Evolutionary conservation across 306 rosid genomes (phyloP), one percentile per base, ranked within the genome.

Genomic region (Quercus aquifolioides): DNA sequence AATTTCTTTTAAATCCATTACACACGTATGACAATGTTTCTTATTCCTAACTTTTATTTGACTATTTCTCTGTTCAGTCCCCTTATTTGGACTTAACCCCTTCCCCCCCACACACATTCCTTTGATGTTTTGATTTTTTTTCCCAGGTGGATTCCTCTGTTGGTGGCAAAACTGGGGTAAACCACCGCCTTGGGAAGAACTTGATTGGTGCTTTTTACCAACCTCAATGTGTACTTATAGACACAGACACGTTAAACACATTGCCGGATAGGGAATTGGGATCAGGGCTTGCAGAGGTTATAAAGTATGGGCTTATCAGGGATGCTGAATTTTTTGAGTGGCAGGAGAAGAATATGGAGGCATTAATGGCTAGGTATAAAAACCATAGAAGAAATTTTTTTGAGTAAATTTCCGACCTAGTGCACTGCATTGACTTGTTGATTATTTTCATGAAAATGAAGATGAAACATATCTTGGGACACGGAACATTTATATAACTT

Each of bases 121-220:
- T 3, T 67, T 33, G 23, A 67, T 17, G 31, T 31, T 31, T 15
- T 31, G 4, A 10, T 38, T 8, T 69, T 68, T 19, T 28, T 35
- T 5, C 80, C 30, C 81, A 93, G 99, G 99, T 96, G 80, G 97
- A 96, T 90, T 96, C 99, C 76, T 96, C 99, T 38, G 99, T 96
- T 85, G 99, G 99, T 74, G 98, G 98, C 51, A 93, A 96, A 85
- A 96, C 98, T 7, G 98, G 94, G 85, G 91, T 96, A 88, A 96
- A 96, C 84, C 99, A 95, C 58, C 89, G 74, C 68, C 94, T 95
- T 73, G 98, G 99, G 57, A 95, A 95, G 93, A 95, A 95, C 82
- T 87, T 93, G 81, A 95, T 93, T 17, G 99, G 98, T 69, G 97
- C 96, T 14, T 95, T 95, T 86, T 93, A 89, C 90, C 98, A 96